Evolutionary conservation across 1,139 yeast genomes (phyloP).

Genomic region (Taphrina confusa): DNA sequence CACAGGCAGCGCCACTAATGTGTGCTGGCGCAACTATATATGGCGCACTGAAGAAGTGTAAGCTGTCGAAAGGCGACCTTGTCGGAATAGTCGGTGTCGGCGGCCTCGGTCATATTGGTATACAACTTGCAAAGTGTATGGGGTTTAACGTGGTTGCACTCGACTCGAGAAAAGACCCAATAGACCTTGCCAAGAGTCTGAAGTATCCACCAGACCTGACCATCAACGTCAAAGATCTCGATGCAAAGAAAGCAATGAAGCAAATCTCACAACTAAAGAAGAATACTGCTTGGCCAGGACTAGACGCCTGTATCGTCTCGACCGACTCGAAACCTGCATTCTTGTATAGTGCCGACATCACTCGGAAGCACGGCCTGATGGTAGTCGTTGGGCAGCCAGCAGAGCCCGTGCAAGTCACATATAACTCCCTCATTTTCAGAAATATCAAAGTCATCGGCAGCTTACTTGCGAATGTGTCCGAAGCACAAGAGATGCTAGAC

Average conservation of each 20-base stretch:
- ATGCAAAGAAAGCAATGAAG: slow-evolving; percentile 4
- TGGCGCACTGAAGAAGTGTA: slow-evolving; percentile 75
- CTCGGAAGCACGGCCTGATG: slow-evolving; percentile 19
- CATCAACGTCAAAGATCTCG: slow-evolving; percentile 10
- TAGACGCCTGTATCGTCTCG: slow-evolving; percentile 15
- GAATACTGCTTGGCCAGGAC: slow-evolving; percentile 24
- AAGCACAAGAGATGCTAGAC: slow-evolving; percentile 20
- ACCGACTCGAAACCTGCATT: slow-evolving; percentile 15
- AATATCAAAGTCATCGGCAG: slow-evolving; percentile 20
- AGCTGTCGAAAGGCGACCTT: slow-evolving; percentile 70
- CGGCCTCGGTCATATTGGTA: slow-evolving; percentile 77
- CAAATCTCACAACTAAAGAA: slow-evolving; percentile 1
- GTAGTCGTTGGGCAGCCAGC: slow-evolving; percentile 23
- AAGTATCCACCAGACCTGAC: slow-evolving; percentile 13
- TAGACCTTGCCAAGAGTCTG: slow-evolving; percentile 52
- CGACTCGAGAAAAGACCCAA: slow-evolving; percentile 53
- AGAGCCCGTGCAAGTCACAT: slow-evolving; percentile 15
- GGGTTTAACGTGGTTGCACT: slow-evolving; percentile 74
- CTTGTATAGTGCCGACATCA: slow-evolving; percentile 13
- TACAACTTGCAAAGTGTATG: slow-evolving; percentile 81
- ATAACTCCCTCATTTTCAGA: slow-evolving; percentile 8
- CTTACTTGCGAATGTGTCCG: slow-evolving; percentile 1
- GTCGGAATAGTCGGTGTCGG: slow-evolving; percentile 80
- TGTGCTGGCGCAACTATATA: slow-evolving; percentile 86
- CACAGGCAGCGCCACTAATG: slow-evolving; percentile 69